A percentile compares a stretch with the other conserved stretches of the same genome.
Conservation (phyloP, 495 filamentous ascomycete genomes). For the Lindgomyces ingoldianus region DNA sequence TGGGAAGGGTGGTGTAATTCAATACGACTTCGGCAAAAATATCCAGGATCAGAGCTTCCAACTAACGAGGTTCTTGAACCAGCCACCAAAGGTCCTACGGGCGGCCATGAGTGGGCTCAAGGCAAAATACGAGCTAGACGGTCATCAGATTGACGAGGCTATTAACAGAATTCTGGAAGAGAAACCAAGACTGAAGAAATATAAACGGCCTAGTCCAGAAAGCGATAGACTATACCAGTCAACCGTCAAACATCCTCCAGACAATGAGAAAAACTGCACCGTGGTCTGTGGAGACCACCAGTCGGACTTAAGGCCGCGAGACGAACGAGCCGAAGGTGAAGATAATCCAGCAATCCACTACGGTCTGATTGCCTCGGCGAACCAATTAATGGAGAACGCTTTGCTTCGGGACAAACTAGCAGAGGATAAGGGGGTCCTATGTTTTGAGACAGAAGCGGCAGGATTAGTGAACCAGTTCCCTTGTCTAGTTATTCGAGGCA, state of each 20-base stretch:
- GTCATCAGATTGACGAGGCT: conserved; percentile 31
- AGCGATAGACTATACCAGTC: conserved; percentile 1
- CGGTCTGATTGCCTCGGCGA: conserved; percentile 13
- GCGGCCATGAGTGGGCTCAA: conserved; percentile 35
- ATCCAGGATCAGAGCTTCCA: not conserved
- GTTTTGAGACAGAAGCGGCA: too few relatives aligned
- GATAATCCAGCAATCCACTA: conserved; percentile 16
- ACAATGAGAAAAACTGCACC: conserved; percentile 3
- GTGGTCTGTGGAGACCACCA: conserved; percentile 1
- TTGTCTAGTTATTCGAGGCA: conserved; percentile 7
- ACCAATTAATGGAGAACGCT: conserved; percentile 17
- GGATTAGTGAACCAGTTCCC: too few relatives aligned
- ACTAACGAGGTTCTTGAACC: conserved; percentile 23
- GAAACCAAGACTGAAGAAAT: conserved; percentile 22
- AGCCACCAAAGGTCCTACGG: conserved; percentile 34
- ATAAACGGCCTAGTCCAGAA: not conserved
- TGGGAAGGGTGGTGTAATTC: conserved; percentile 35
- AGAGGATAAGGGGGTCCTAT: too few relatives aligned
- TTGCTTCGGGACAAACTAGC: too few relatives aligned
- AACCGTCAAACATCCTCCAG: not conserved
- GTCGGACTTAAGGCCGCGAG: not conserved
- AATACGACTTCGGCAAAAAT: too few relatives aligned
- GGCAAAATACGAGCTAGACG: conserved; percentile 31
- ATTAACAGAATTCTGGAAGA: conserved; percentile 33
- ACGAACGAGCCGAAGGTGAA: not conserved